Base-by-base conservation (phyloP, 1,139 yeast genomes). In the Sugiyamaella castrensis region DNA sequence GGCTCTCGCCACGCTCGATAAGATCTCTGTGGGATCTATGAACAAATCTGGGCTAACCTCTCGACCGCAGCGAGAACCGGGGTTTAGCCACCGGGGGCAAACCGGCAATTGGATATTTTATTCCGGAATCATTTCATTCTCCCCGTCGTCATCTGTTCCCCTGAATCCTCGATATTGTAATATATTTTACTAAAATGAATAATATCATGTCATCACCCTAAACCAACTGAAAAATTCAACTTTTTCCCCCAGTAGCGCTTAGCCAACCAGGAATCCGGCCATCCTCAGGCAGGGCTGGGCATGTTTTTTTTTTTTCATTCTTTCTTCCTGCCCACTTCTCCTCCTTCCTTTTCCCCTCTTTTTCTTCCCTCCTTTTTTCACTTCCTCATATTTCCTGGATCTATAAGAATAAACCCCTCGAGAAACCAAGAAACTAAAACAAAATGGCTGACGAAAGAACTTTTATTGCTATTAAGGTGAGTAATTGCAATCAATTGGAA, bases 401-500 rank as follows among this genome's bases (percentile, higher is more conserved):
- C n/a, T n/a, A n/a, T n/a, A n/a, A n/a, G n/a, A n/a, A n/a, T n/a
- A n/a, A n/a, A n/a, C n/a, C n/a, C n/a, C n/a, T n/a, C n/a, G n/a
- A n/a, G n/a, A 33, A 13, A 10, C 26, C 3, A 10, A 37, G 26
- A 26, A 34, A 32, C 5, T 10, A 32, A 13, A 31, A 28, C 39
- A 24, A 46, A 43, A 44, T 37, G 39, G 38, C 81, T 60, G 70
- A 70, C 73, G 98, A 91, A 79, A 88, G 95, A 87, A 91, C 98
- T 71, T 92, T 92, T 74, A 92, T 92, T 81, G 98, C 98, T 68
- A 87, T 92, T 75, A 92, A 92, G 70, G 73, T 68, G 53, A 33
- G 64, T 16, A 11, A 40, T 19, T 19, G 24, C 5, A 4, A 19
- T 19, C 24, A 19, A 19, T 19, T 19, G 24, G 24, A 19, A 19